Conservation (phyloP, 371 early-diverging fungal species). For the Thermomucor indicae-seudaticae region DNA sequence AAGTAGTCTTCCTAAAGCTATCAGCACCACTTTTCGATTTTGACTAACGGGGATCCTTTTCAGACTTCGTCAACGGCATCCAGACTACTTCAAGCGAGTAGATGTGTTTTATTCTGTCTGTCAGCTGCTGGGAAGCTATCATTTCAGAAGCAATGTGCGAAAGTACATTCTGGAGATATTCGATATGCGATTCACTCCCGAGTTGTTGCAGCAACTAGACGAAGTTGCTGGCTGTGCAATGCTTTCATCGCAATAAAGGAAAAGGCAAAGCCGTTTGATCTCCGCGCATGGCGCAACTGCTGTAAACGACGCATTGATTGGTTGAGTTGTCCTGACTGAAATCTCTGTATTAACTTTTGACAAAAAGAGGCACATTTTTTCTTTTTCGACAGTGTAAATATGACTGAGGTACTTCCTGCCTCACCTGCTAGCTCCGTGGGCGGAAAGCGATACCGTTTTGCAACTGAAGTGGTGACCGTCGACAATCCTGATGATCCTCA, state of each 20-base stretch:
- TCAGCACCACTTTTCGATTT: too few relatives aligned
- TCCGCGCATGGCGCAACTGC: too few relatives aligned
- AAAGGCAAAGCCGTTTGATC: too few relatives aligned
- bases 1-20: neutral
- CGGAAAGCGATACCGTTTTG: conserved; percentile 65
- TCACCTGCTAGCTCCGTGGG: conserved; percentile 35
- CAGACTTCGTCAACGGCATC: conserved; percentile 42
- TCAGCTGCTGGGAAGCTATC: conserved; percentile 62
- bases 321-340: too few relatives aligned
- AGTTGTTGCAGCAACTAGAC: conserved; percentile 33
- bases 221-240: neutral
- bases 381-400: neutral
- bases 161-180: conserved; percentile 80
- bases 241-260: too few relatives aligned
- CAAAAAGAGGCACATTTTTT: too few relatives aligned
- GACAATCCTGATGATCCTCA: conserved; percentile 83
- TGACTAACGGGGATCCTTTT: neutral
- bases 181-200: conserved; percentile 57
- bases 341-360: too few relatives aligned
- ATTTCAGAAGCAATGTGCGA: conserved; percentile 72
- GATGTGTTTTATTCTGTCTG: conserved; percentile 62
- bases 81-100: conserved; percentile 55
- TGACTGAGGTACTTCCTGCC: conserved; percentile 24
- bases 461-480: conserved; percentile 86
- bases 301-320: too few relatives aligned